phyloP scores from a whole-genome alignment of 371 early-diverging fungal genomes.

The Mortierella sp. region DNA sequence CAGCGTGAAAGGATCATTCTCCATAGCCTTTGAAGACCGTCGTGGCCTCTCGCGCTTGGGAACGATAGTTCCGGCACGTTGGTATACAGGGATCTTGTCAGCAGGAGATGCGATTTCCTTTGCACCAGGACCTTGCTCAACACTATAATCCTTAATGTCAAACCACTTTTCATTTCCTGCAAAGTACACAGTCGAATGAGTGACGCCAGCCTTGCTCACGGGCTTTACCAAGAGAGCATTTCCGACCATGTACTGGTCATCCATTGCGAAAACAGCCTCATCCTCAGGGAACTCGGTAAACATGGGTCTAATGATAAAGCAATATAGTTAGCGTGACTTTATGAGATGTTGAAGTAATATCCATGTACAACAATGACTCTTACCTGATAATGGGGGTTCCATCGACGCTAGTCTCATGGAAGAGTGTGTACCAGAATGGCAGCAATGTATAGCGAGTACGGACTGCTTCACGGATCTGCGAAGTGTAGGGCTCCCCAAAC shows the following conservation, averaged over 20 bases:
- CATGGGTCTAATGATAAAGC: constrained; percentile 71
- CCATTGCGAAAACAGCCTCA: constrained; percentile 75
- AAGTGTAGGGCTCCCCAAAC: constrained; percentile 84
- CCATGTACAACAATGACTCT: neutral
- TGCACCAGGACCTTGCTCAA: constrained; percentile 60
- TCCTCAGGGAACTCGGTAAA: constrained; percentile 85
- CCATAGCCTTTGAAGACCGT: constrained; percentile 85
- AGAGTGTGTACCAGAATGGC: constrained; percentile 88
- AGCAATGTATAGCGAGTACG: constrained; percentile 82
- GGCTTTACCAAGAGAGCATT: constrained; percentile 82
- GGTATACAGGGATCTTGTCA: constrained; percentile 83
- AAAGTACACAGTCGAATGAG: constrained; percentile 75
- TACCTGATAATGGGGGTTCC: constrained; percentile 82
- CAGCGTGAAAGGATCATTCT: constrained; percentile 92
- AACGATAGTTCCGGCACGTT: constrained; percentile 90
- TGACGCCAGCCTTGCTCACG: constrained; percentile 69
- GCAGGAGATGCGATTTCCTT: constrained; percentile 76
- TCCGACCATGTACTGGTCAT: constrained; percentile 91
- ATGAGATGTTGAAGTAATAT: neutral
- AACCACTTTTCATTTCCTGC: constrained; percentile 65
- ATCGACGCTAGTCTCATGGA: constrained; percentile 73
- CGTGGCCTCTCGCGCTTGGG: constrained; percentile 90
- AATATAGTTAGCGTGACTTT: neutral
- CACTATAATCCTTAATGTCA: constrained; percentile 63
- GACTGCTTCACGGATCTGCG: constrained; percentile 78